phyloP scores from a whole-genome alignment of 257 asterid genomes.

The Marsdenia floribunda region DNA sequence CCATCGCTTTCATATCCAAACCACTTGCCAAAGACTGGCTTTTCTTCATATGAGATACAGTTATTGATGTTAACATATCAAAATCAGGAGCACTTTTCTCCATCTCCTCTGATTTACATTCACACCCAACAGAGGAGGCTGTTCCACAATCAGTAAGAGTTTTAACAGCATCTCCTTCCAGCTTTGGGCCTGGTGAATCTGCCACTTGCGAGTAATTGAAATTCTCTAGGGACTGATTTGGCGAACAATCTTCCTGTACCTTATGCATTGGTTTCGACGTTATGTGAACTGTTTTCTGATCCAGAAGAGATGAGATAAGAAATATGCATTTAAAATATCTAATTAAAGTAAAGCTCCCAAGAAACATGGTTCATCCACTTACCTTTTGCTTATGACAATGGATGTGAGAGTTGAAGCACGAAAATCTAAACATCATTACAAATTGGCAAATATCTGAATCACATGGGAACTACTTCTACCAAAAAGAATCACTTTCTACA shows the following conservation, averaged over 20 bases:
- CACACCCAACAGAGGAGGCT: constrained; percentile 44
- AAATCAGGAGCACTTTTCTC: constrained; percentile 40
- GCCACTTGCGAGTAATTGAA: constrained; percentile 25
- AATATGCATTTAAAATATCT: constrained; percentile 1
- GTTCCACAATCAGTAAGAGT: constrained; percentile 30
- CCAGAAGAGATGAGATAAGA: constrained; percentile 25
- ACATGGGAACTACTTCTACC: constrained; percentile 38
- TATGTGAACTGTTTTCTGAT: constrained; percentile 51
- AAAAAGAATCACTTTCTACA: constrained; percentile 29
- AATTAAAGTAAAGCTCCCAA: constrained; percentile 5
- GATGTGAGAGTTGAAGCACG: constrained; percentile 75
- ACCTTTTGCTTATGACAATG: constrained; percentile 77
- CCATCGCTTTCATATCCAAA: constrained; percentile 53
- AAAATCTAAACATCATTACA: constrained; percentile 71
- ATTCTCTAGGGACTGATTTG: constrained; percentile 25
- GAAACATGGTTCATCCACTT: constrained; percentile 23
- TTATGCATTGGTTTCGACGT: constrained; percentile 63
- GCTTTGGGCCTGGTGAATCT: constrained; percentile 26
- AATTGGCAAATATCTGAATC: constrained; percentile 24
- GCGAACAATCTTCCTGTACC: constrained; percentile 51
- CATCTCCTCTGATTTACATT: constrained; percentile 53
- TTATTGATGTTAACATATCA: constrained; percentile 27
- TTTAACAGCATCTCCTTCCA: constrained; percentile 27
- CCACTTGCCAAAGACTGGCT: constrained; percentile 61
- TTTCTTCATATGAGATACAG: constrained; percentile 40